phyloP scores from a whole-genome alignment of 768 basidiomycete species.

The Goffeauzyma gilvescens region DNA sequence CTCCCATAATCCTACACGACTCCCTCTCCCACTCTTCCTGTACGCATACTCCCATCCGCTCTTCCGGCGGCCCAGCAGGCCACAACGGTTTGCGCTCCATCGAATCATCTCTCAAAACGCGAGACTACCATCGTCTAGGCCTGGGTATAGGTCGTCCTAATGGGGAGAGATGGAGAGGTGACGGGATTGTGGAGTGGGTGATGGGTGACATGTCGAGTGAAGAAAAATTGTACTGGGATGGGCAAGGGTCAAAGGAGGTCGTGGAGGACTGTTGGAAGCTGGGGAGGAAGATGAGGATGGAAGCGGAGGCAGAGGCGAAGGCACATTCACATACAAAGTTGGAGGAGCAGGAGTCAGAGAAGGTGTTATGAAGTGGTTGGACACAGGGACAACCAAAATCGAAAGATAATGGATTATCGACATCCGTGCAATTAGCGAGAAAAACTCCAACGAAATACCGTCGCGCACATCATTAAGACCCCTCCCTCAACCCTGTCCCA shows the following conservation, averaged over 20 bases:
- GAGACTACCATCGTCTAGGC: conserved; percentile 10
- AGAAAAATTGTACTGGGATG: conserved; percentile 11
- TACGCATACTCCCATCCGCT: neutral
- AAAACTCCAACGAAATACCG: no score
- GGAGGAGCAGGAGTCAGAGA: no score
- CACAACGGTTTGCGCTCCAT: conserved; percentile 12
- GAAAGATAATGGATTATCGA: no score
- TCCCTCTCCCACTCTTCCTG: conserved; percentile 3
- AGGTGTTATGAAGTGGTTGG: no score
- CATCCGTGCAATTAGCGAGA: no score
- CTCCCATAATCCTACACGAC: conserved; percentile 10
- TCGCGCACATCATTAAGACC: no score
- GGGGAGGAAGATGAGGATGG: no score
- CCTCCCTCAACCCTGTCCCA: no score
- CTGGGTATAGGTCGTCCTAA: conserved; percentile 9
- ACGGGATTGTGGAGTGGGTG: conserved; percentile 10
- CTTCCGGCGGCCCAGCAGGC: conserved; percentile 4
- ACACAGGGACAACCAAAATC: no score
- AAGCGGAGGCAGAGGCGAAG: no score
- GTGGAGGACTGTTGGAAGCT: no score
- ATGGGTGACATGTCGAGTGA: conserved; percentile 8
- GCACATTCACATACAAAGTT: no score
- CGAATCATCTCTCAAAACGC: conserved; percentile 4
- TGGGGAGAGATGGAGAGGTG: neutral
- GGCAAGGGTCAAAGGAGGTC: conserved; percentile 3